phyloP scores from a whole-genome alignment of 192 early-diverging fungal species.

The Umbelopsis isabellina region DNA sequence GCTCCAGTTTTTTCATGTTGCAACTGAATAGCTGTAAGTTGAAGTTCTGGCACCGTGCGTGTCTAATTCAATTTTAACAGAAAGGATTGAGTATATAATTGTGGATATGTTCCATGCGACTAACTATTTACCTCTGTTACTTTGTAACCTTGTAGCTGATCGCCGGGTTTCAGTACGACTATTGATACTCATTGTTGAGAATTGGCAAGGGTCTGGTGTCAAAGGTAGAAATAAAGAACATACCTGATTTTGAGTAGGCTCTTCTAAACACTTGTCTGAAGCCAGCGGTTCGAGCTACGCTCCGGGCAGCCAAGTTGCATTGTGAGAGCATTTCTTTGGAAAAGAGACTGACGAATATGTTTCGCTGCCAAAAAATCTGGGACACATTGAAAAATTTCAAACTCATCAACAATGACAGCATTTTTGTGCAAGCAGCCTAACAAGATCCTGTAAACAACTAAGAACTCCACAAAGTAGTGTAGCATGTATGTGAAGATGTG shows the following conservation, averaged over 20 bases:
- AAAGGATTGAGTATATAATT: not conserved
- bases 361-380: no score
- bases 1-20: conserved; percentile 80
- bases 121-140: conserved; percentile 15
- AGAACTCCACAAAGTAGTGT: no score
- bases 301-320: conserved; percentile 3
- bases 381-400: no score
- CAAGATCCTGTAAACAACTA: no score
- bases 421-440: no score
- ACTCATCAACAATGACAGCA: no score
- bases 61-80: conserved; percentile 36
- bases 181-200: not conserved
- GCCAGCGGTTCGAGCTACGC: not conserved
- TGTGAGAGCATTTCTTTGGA: conserved; percentile 2
- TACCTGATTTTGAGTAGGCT: conserved; percentile 12
- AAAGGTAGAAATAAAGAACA: not conserved
- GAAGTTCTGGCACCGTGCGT: conserved; percentile 71
- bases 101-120: not conserved
- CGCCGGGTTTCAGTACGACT: conserved; percentile 16
- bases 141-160: conserved; percentile 21
- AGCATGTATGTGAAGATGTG: no score
- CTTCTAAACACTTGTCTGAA: conserved; percentile 4
- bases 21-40: conserved; percentile 75
- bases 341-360: no score
- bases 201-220: not conserved